A percentile compares a stretch with the other conserved stretches of the same genome.
Evolutionary conservation across 352 stramenopile species (phyloP).

Genomic region (Phytophthora palmivora): DNA sequence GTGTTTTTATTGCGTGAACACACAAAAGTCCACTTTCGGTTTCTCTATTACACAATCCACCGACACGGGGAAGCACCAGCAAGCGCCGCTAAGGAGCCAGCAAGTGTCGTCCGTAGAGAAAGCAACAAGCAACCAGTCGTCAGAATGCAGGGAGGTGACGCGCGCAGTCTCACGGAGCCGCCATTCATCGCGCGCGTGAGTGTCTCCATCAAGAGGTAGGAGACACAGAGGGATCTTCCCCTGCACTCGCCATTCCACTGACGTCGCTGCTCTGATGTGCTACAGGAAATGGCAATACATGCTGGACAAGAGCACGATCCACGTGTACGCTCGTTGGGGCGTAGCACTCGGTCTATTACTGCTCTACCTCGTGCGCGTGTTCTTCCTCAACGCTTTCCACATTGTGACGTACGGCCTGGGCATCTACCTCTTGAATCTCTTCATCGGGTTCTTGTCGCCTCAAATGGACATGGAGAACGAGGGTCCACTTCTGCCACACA

Average conservation of each 20-base stretch:
- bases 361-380: conserved; percentile 95
- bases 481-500: conserved; percentile 90
- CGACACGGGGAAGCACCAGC: conserved; percentile 35
- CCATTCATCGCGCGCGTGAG: conserved; percentile 80
- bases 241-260: neutral
- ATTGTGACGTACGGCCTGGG: conserved; percentile 99
- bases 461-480: conserved; percentile 93
- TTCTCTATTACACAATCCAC: conserved; percentile 22
- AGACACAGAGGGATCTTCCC: conserved; percentile 14
- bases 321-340: conserved; percentile 94
- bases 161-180: conserved; percentile 74
- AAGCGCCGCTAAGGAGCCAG: conserved; percentile 16
- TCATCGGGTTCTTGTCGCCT: conserved; percentile 99
- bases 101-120: conserved; percentile 7
- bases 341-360: conserved; percentile 85
- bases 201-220: conserved; percentile 83
- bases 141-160: conserved; percentile 58
- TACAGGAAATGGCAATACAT: conserved; percentile 96
- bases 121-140: conserved; percentile 5
- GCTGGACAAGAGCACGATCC: conserved; percentile 98
- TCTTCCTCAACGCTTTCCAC: conserved; percentile 95
- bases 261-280: neutral
- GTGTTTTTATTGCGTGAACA: conserved; percentile 9
- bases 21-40: conserved; percentile 5
- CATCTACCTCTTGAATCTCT: conserved; percentile 99